Evolutionary conservation across 768 basidiomycete species (phyloP), one percentile per base, ranked within the genome.

Genomic region (Rhodotorula paludigena): DNA sequence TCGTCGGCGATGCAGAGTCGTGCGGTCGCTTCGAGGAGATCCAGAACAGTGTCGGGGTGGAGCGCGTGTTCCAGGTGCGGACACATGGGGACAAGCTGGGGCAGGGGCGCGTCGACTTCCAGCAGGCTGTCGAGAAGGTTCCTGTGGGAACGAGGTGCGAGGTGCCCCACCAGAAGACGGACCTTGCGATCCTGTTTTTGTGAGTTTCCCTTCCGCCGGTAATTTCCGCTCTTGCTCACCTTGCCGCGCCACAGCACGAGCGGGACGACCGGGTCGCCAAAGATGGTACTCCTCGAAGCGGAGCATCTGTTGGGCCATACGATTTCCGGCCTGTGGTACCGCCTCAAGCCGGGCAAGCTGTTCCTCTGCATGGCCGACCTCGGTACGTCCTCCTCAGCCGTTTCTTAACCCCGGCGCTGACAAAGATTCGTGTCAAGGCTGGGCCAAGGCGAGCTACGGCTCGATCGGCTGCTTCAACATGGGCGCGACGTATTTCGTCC

Each of bases 391-490:
- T 52, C 39, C 9, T 45, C 32, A 6, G 39, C 33, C 35, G 2
- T 15, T n/a, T 33, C 8, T 9, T 12, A 3, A 18, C 21, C 49
- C 18, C 48, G 16, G 25, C n/a, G 0, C 8, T 30, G 28, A 5
- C 30, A 5, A 16, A 52, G 30, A 11, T 14, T 6, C 12, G n/a
- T 8, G 54, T n/a, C 15, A 9, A 57, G 68, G 61, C 14, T 73
- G 72, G 72, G 72, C 72, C 16, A 73, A 73, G 52, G 69, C 69
- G 2, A 33, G 42, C 3, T 73, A 73, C 49, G 53, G 64, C 32
- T 54, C 53, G 7, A 41, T 64, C 10, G 63, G 65, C 9, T 30
- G 38, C 14, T 48, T 66, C 57, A 60, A 56, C 60, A 39, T 69
- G 52, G 71, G 66, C 32, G 68, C 61, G 1, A 64, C 68, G 18